Evolutionary conservation across 2,329 filamentous ascomycete genomes (phyloP).

Genomic region (Penicillium sp.): DNA sequence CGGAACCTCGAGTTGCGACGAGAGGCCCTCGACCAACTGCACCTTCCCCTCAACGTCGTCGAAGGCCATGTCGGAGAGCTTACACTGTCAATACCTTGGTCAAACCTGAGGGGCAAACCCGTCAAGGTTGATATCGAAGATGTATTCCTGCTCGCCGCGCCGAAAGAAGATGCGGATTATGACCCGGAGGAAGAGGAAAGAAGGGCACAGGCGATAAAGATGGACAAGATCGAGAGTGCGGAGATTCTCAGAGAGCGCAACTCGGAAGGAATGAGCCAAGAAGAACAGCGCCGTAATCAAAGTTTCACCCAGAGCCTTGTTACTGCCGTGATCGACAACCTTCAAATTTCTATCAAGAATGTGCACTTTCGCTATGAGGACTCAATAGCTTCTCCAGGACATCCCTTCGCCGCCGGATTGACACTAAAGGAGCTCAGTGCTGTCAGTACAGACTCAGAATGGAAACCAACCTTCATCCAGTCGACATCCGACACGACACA

Average conservation of each 20-base stretch:
- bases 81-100: slow-evolving; percentile 95
- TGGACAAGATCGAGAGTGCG: slow-evolving; percentile 97
- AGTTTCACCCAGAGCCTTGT: slow-evolving; percentile 95
- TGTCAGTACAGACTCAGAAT: slow-evolving; percentile 91
- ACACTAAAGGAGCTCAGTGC: slow-evolving; percentile 97
- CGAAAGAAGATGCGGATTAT: slow-evolving; percentile 93
- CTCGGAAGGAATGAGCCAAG: slow-evolving; percentile 88
- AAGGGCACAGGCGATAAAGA: slow-evolving; percentile 88
- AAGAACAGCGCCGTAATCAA: slow-evolving; percentile 97
- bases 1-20: slow-evolving; percentile 88
- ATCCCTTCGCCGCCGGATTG: slow-evolving; percentile 90
- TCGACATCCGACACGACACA: slow-evolving; percentile 81
- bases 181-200: slow-evolving; percentile 90
- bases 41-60: slow-evolving; percentile 93
- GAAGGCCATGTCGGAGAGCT: slow-evolving; percentile 93
- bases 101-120: slow-evolving; percentile 90
- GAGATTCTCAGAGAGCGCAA: slow-evolving; percentile 92
- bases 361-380: slow-evolving; percentile 99
- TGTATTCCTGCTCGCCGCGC: slow-evolving; percentile 92
- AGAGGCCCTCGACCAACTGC: slow-evolving; percentile 96
- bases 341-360: slow-evolving; percentile 97
- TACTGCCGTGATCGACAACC: slow-evolving; percentile 96
- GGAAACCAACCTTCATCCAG: slow-evolving; percentile 95
- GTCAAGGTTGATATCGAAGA: slow-evolving; percentile 96
- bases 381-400: slow-evolving; percentile 89